Base-by-base conservation (phyloP, 2,329 filamentous ascomycete genomes). In the Fusarium udum region DNA sequence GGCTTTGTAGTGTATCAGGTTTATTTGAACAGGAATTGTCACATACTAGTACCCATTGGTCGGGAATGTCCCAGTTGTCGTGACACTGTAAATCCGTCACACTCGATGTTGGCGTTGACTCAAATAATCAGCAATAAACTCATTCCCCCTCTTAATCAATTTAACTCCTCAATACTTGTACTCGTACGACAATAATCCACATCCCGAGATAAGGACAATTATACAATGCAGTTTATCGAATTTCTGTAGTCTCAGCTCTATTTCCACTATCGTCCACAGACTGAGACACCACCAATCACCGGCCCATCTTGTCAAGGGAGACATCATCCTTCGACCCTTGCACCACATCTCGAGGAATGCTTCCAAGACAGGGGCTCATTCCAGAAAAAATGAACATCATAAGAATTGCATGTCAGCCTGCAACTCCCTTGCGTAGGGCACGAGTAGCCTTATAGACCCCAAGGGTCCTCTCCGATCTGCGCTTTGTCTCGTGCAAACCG, bases 341-440 rank as follows among this genome's bases (percentile, higher is more conserved):
- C 31, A 31, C 58, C 45, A 45, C 51, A 10, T 20, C 36, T 53
- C 9, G 6, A 40, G 71, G 71, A 73, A 73, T 73, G 71, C 46
- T 52, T 42, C 31, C 51, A 59, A 59, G 66, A 64, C 62, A 73
- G 71, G 71, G 71, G 62, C 55, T 61, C 71, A 73, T 73, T 73
- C 67, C 71, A 63, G 34, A 46, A 58, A 43, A 46, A 45, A 22
- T 42, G 26, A 36, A 11, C 42, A 14, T 32, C 37, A 31, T 24
- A 55, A 37, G 48, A 32, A 46, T 58, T 49, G n/a, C 26, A 63
- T 68, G 16, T 36, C 51, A 24, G 8, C 42, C 51, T 24, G 5
- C 6, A 18, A 31, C 58, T 73, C 71, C 71, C 71, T 73, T 74
- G 71, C 71, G 58, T 68, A 26, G 43, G 10, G 20, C 34, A n/a